A percentile compares a stretch with the other conserved stretches of the same genome.
phyloP scores from a whole-genome alignment of 2,329 filamentous ascomycete genomes.

The Claviceps africana region DNA sequence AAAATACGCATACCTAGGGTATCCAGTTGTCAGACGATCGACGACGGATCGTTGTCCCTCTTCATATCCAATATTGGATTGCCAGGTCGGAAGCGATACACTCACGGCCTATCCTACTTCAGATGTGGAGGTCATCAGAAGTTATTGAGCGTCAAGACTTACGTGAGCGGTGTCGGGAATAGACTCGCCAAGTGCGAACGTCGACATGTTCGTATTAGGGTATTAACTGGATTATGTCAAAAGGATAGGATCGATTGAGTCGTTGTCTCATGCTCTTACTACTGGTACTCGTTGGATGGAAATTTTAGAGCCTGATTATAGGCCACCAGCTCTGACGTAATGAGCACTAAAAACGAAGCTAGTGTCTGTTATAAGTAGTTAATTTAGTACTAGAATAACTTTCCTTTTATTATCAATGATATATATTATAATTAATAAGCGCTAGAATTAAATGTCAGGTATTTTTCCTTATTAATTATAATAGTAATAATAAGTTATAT shows the following conservation, averaged over 20 bases:
- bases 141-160: constrained; percentile 20
- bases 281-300: too few relatives aligned
- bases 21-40: constrained; percentile 73
- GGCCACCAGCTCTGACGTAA: too few relatives aligned
- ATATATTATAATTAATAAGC: too few relatives aligned
- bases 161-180: constrained; percentile 72
- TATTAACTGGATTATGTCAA: background rate
- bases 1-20: constrained; percentile 53
- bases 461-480: too few relatives aligned
- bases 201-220: constrained; percentile 25
- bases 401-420: too few relatives aligned
- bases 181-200: constrained; percentile 48
- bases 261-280: too few relatives aligned
- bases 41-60: constrained; percentile 84
- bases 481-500: too few relatives aligned
- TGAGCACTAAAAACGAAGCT: too few relatives aligned
- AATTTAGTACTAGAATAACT: too few relatives aligned
- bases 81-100: constrained; percentile 90
- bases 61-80: constrained; percentile 81
- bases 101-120: constrained; percentile 60
- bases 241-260: background rate
- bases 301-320: too few relatives aligned
- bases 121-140: background rate
- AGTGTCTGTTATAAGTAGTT: too few relatives aligned
- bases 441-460: too few relatives aligned